A percentile compares a stretch with the other conserved stretches of the same genome.
Evolutionary conservation across 495 filamentous ascomycete genomes (phyloP).

Genomic region (Penicillium canariense): DNA sequence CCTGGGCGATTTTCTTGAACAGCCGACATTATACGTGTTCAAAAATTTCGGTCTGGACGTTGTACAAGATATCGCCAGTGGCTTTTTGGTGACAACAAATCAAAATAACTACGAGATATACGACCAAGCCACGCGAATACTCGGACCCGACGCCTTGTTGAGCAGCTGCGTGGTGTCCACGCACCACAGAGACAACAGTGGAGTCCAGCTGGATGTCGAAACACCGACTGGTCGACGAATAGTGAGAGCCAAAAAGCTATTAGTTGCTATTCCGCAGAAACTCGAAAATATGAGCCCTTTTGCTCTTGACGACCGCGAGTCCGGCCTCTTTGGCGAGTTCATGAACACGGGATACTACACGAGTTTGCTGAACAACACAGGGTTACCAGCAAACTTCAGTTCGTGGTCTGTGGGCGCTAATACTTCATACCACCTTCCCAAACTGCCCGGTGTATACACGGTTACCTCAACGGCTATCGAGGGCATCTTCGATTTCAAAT

Average conservation of each 20-base stretch:
- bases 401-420: constrained; percentile 6
- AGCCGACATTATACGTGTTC: constrained; percentile 29
- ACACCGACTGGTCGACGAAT: constrained; percentile 33
- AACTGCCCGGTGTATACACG: constrained; percentile 25
- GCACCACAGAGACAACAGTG: constrained; percentile 18
- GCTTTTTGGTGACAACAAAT: constrained; percentile 22
- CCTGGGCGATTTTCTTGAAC: constrained; percentile 38
- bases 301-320: constrained; percentile 36
- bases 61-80: constrained; percentile 15
- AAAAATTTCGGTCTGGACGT: constrained; percentile 24
- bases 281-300: constrained; percentile 32
- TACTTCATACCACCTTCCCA: constrained; percentile 27
- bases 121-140: constrained; percentile 26
- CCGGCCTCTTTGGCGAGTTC: constrained; percentile 32
- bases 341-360: constrained; percentile 42
- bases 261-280: constrained; percentile 45
- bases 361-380: constrained; percentile 39
- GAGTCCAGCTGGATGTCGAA: constrained; percentile 32
- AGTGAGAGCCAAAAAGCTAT: constrained; percentile 44
- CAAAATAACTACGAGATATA: constrained; percentile 46
- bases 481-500: constrained; percentile 20
- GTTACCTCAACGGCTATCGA: constrained; percentile 19
- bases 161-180: constrained; percentile 28
- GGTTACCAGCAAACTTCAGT: constrained; percentile 27
- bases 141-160: constrained; percentile 32